phyloP scores from a whole-genome alignment of 202 grass and related monocot species.

The Hordeum pubiflorum region DNA sequence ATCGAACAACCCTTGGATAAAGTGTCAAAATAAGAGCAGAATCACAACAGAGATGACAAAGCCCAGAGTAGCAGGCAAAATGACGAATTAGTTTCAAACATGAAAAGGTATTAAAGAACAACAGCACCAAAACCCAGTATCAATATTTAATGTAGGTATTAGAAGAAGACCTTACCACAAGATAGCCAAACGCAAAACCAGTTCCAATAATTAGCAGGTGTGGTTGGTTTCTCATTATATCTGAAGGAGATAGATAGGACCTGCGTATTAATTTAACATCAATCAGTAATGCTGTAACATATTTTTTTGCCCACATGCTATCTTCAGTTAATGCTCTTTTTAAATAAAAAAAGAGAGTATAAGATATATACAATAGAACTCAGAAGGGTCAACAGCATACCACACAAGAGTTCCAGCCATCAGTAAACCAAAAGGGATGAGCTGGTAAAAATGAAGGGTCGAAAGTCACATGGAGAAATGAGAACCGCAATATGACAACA shows the following conservation, averaged over 20 bases:
- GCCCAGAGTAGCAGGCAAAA: neutral
- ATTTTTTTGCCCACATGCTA: neutral
- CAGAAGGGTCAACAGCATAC: constrained; percentile 38
- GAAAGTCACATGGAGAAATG: constrained; percentile 22
- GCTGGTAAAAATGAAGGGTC: constrained; percentile 38
- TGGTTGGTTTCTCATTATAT: constrained; percentile 85
- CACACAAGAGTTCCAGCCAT: constrained; percentile 88
- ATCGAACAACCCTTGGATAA: neutral
- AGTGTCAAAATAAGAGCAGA: neutral
- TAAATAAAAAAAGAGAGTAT: neutral
- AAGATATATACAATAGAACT: neutral
- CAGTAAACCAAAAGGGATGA: constrained; percentile 80
- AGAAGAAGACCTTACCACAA: constrained; percentile 60
- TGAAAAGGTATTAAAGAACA: neutral
- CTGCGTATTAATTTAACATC: constrained; percentile 36
- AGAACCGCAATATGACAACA: neutral
- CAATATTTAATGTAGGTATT: neutral
- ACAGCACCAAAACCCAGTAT: neutral
- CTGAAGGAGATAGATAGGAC: constrained; percentile 84
- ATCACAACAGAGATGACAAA: neutral
- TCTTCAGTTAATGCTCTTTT: neutral
- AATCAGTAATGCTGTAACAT: constrained; percentile 8
- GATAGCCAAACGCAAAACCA: constrained; percentile 97
- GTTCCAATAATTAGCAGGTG: constrained; percentile 93
- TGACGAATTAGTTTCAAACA: neutral